Conservation (phyloP, 169 alveolate genomes). For the Plasmodium vivax region DNA sequence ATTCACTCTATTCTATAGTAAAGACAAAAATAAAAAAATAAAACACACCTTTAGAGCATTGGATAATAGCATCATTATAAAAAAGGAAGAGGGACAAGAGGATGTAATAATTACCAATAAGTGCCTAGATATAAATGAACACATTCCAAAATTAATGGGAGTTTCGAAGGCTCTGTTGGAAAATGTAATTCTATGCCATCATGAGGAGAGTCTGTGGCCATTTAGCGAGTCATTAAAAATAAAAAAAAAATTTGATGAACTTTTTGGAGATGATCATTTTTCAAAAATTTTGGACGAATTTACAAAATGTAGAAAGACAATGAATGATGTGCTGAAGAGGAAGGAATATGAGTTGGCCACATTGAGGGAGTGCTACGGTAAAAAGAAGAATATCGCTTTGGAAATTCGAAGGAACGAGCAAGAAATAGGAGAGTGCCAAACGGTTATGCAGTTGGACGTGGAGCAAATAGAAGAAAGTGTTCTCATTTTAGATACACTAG, state of each 20-base stretch:
- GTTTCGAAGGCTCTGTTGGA: slow-evolving; percentile 94
- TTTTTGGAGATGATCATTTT: slow-evolving; percentile 90
- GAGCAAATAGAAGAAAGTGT: slow-evolving; percentile 27
- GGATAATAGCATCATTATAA: slow-evolving; percentile 29
- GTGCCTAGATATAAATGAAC: slow-evolving; percentile 92
- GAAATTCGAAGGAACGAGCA: slow-evolving; percentile 54
- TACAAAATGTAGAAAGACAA: slow-evolving; percentile 51
- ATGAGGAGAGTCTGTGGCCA: slow-evolving; percentile 98
- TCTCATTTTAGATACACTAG: slow-evolving; percentile 14
- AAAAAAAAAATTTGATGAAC: slow-evolving; percentile 96
- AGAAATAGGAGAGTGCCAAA: slow-evolving; percentile 54
- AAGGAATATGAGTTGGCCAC: slow-evolving; percentile 64
- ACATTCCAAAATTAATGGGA: slow-evolving; percentile 95
- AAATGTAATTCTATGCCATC: slow-evolving; percentile 97
- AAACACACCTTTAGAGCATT: slow-evolving; percentile 83
- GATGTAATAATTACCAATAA: slow-evolving; percentile 80
- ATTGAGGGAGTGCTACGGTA: slow-evolving; percentile 13
- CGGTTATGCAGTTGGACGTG: slow-evolving; percentile 40
- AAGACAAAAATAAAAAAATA: slow-evolving; percentile 77
- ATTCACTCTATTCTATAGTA: slow-evolving; percentile 84
- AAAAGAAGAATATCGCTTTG: slow-evolving; percentile 6
- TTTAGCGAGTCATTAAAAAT: slow-evolving; percentile 93
- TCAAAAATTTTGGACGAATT: slow-evolving; percentile 79
- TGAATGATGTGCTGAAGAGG: slow-evolving; percentile 50
- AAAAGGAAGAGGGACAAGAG: slow-evolving; percentile 64